Conservation (phyloP, 139 green algal species). For the Raphidocelis subcapitata region DNA sequence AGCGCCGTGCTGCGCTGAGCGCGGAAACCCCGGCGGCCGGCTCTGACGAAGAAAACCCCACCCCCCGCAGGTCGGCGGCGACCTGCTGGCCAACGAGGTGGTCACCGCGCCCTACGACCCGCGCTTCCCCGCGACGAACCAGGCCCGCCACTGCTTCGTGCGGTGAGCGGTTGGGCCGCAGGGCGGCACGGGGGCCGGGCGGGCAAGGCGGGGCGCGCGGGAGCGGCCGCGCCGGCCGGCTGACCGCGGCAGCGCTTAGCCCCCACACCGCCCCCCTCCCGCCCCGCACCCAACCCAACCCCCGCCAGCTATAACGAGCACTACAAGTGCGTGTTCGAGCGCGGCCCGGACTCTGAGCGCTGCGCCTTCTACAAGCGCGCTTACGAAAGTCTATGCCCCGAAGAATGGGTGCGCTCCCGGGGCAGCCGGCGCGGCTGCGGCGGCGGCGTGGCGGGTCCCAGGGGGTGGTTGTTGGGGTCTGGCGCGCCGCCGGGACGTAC, state of each 20-base stretch:
- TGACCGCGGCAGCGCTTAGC: too few relatives aligned
- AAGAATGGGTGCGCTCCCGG: slow-evolving; percentile 66
- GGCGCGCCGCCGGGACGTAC: not conserved
- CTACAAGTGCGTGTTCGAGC: slow-evolving; percentile 82
- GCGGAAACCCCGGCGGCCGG: not conserved
- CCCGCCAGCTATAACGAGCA: slow-evolving; percentile 96
- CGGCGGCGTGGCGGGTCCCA: not conserved
- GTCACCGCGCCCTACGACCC: slow-evolving; percentile 77
- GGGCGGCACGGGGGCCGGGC: too few relatives aligned
- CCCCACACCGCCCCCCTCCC: too few relatives aligned
- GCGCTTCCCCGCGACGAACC: slow-evolving; percentile 90
- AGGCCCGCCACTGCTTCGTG: slow-evolving; percentile 88
- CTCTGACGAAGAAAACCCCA: not conserved
- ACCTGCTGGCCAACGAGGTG: slow-evolving; percentile 43
- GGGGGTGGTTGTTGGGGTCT: not conserved
- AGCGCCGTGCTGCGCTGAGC: not conserved
- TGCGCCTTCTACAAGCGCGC: slow-evolving; percentile 74
- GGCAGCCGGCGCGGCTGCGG: not conserved
- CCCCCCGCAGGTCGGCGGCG: not conserved
- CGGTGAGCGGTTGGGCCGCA: slow-evolving; percentile 88
- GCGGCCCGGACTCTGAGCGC: slow-evolving; percentile 66
- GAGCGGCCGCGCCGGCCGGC: too few relatives aligned
- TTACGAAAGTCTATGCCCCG: slow-evolving; percentile 83
- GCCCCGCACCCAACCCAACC: too few relatives aligned
- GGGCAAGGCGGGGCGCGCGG: too few relatives aligned